phyloP scores from a whole-genome alignment of 148 eudicot genomes.

The Polygonum maritimum region DNA sequence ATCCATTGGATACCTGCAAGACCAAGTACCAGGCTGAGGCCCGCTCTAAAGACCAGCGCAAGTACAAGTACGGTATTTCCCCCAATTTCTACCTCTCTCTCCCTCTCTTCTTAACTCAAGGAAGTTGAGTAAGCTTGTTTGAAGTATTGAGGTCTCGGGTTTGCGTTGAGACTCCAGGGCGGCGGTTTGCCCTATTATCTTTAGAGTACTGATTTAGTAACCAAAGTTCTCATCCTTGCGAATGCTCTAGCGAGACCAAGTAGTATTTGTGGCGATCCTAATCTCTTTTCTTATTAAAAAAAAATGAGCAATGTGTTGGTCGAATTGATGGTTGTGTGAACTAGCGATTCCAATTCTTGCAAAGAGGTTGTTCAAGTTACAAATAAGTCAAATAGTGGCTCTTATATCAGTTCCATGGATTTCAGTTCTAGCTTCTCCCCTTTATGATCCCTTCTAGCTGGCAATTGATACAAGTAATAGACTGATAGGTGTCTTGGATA shows the following conservation, averaged over 20 bases:
- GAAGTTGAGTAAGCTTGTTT: not conserved
- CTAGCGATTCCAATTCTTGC: not conserved
- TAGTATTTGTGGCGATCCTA: no score
- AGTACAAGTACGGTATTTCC: slow-evolving; percentile 49
- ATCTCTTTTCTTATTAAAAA: no score
- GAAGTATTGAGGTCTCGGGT: not conserved
- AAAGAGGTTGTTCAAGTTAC: not conserved
- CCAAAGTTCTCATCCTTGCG: no score
- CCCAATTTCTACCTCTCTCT: not conserved
- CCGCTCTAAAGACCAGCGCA: slow-evolving; percentile 38
- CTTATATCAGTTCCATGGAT: not conserved
- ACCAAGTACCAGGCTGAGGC: slow-evolving; percentile 90
- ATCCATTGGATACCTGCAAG: slow-evolving; percentile 92
- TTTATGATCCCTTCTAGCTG: not conserved
- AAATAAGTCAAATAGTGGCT: not conserved
- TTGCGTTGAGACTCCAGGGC: no score
- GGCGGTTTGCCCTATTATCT: no score
- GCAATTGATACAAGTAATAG: not conserved
- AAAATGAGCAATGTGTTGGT: not conserved
- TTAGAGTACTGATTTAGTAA: no score
- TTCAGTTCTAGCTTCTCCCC: not conserved
- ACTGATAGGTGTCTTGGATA: not conserved
- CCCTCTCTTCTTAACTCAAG: not conserved
- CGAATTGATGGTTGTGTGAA: not conserved
- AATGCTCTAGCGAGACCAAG: no score